Conservation (phyloP, 108 stramenopile species). For the Skeletonema marinoi region DNA sequence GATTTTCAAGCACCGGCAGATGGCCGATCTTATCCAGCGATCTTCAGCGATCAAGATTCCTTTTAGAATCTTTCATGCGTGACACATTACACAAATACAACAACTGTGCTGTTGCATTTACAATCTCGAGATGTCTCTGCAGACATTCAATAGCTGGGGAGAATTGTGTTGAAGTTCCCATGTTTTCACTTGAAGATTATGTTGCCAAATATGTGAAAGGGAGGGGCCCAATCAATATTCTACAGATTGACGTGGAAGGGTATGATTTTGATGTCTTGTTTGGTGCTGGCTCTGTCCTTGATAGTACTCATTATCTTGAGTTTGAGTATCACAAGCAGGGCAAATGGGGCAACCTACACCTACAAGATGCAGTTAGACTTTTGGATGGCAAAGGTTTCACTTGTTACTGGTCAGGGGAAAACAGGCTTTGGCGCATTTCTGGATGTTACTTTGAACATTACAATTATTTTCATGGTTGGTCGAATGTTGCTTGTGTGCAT, state of each 20-base stretch:
- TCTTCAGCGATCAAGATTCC: no score
- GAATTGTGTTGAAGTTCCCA: background rate
- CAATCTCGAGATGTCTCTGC: no score
- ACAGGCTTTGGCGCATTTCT: conserved; percentile 10
- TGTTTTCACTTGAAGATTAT: conserved; percentile 11
- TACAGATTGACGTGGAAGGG: conserved; percentile 19
- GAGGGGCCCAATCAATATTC: conserved; percentile 14
- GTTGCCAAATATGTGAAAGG: conserved; percentile 10
- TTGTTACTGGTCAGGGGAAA: conserved; percentile 13
- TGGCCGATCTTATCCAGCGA: no score
- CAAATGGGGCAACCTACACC: no score
- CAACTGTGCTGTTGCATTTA: no score
- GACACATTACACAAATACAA: no score
- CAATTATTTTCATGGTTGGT: no score
- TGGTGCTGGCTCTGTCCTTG: conserved; percentile 31
- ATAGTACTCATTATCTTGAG: conserved; percentile 21
- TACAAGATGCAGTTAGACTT: conserved; percentile 13
- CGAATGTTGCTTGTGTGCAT: background rate
- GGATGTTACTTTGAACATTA: conserved; percentile 20
- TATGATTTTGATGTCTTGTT: conserved; percentile 28
- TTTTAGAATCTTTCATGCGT: no score
- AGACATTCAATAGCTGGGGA: no score
- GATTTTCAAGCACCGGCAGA: no score
- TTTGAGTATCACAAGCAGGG: conserved; percentile 28
- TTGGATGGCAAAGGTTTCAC: conserved; percentile 23